These are phyloP conservation scores for Xylaria hypoxylon DNA, from an alignment of 2,329 filamentous ascomycete species.

Conservation along the genomic window DNA sequence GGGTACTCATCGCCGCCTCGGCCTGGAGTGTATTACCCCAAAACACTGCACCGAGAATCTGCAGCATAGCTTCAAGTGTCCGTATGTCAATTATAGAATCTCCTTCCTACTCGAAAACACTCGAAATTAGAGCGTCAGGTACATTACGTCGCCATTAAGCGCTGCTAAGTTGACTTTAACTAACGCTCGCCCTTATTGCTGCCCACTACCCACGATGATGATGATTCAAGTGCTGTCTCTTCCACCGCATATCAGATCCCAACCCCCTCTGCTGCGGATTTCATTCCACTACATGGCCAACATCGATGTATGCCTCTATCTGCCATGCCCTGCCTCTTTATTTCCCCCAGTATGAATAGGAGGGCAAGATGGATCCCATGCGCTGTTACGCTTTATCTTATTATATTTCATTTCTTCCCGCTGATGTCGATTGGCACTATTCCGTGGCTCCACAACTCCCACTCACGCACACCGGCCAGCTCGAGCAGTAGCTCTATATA, in stretches of 20 bases:
- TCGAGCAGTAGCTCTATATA: neutral
- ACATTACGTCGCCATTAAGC: neutral
- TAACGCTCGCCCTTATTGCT: neutral
- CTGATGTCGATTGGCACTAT: neutral
- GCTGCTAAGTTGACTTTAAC: neutral
- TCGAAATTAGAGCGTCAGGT: neutral
- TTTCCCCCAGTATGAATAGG: constrained; percentile 37
- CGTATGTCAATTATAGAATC: neutral
- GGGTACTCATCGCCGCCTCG: neutral
- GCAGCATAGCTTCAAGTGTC: constrained; percentile 1
- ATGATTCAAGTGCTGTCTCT: constrained; percentile 8
- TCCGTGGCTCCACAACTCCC: neutral
- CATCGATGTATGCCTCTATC: constrained; percentile 32
- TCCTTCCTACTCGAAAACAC: neutral
- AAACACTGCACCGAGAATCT: neutral
- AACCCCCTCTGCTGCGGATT: constrained; percentile 15
- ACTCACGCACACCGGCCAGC: neutral
- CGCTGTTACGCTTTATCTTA: constrained; percentile 23
- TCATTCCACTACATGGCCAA: constrained; percentile 47
- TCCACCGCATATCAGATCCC: neutral
- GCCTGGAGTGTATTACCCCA: constrained; percentile 33
- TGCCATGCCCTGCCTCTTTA: constrained; percentile 42
- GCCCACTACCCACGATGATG: neutral
- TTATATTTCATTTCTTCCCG: constrained; percentile 2
- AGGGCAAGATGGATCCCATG: constrained; percentile 28